Evolutionary conservation across 2,329 filamentous ascomycete genomes (phyloP).

Genomic region (Xylariaceae sp.): DNA sequence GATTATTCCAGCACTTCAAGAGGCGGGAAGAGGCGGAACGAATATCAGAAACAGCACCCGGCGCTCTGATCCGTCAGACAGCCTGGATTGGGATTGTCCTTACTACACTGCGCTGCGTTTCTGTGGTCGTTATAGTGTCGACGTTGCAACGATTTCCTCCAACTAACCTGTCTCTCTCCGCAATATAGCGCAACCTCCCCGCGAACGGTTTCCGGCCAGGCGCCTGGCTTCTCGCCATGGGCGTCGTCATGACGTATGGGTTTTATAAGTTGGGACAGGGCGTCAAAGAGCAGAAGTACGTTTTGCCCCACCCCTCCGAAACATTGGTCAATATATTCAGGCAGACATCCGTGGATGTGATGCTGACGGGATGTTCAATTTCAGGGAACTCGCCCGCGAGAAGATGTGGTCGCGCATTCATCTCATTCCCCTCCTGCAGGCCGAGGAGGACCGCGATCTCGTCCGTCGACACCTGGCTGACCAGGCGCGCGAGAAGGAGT

Average conservation of each 20-base stretch:
- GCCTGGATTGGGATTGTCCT: no score
- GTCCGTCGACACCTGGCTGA: slow-evolving; percentile 82
- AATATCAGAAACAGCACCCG: no score
- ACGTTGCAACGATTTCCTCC: no score
- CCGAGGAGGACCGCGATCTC: slow-evolving; percentile 93
- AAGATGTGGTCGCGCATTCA: slow-evolving; percentile 98
- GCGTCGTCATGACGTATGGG: slow-evolving; percentile 76
- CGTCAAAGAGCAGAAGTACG: slow-evolving; percentile 81
- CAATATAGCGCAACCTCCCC: slow-evolving; percentile 75
- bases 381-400: slow-evolving; percentile 85
- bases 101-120: no score
- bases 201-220: slow-evolving; percentile 82
- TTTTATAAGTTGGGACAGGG: slow-evolving; percentile 82
- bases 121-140: no score
- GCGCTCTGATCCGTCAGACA: no score
- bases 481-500: slow-evolving; percentile 81
- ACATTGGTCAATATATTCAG: no score
- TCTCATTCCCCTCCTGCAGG: slow-evolving; percentile 87
- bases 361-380: slow-evolving; percentile 1
- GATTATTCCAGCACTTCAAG: no score
- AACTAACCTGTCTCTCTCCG: no score
- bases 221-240: slow-evolving; percentile 70
- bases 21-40: no score
- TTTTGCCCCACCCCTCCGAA: background rate
- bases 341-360: no score